Evolutionary conservation across 2,329 filamentous ascomycete species (phyloP).

Genomic region (Coniosporium tulheliwenetii): DNA sequence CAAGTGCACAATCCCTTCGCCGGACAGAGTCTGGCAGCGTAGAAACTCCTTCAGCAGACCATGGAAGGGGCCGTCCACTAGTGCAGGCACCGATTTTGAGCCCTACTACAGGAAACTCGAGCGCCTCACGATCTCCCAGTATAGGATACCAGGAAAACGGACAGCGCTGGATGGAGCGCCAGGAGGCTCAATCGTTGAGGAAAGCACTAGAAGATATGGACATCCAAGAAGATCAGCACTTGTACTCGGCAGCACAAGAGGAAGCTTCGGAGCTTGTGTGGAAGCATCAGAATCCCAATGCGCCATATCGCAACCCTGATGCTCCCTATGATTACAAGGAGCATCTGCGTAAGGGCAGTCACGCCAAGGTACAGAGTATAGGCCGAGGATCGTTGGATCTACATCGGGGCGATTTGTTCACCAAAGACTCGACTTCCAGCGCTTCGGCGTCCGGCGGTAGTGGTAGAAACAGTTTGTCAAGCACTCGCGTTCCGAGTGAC

Average conservation of each 20-base stretch:
- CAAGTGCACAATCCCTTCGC: conserved; percentile 13
- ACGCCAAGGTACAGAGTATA: conserved; percentile 37
- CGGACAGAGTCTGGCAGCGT: conserved; percentile 2
- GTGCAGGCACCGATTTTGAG: conserved; percentile 4
- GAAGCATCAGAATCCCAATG: conserved; percentile 55
- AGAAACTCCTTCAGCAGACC: conserved; percentile 6
- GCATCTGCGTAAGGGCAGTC: conserved; percentile 56
- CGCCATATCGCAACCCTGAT: conserved; percentile 42
- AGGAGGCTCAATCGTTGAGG: conserved; percentile 55
- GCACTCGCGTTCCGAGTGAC: neutral
- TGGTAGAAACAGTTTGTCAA: conserved; percentile 1
- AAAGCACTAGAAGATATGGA: conserved; percentile 63
- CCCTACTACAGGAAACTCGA: no score
- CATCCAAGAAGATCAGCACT: conserved; percentile 43
- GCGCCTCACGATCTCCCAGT: conserved; percentile 33
- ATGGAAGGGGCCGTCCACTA: conserved; percentile 16
- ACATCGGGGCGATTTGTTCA: conserved; percentile 1
- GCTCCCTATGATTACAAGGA: conserved; percentile 40
- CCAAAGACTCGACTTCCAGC: neutral
- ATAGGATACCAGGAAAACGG: conserved; percentile 59
- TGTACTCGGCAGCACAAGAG: conserved; percentile 57
- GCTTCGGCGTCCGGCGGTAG: conserved; percentile 6
- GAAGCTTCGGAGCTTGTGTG: conserved; percentile 69
- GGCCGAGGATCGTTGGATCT: conserved; percentile 14
- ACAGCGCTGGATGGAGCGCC: conserved; percentile 65